A percentile compares a stretch with the other conserved stretches of the same genome.
Conservation (phyloP, 805 yeast species). For the Maudiozyma bulderi region DNA sequence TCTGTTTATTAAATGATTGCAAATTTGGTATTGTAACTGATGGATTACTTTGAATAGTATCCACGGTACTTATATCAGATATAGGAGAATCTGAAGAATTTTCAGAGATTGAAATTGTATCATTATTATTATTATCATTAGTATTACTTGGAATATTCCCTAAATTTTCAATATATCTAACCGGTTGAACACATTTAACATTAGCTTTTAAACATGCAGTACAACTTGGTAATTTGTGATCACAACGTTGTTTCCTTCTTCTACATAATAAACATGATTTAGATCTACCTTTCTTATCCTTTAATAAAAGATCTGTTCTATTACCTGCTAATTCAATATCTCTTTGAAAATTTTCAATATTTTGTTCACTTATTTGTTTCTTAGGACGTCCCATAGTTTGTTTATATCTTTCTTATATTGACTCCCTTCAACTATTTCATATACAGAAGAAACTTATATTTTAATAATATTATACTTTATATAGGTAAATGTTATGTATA, state of each 20-base stretch:
- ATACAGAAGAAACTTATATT: too few relatives aligned
- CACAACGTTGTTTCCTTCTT: conserved; percentile 53
- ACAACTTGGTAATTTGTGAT: conserved; percentile 54
- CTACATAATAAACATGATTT: conserved; percentile 49
- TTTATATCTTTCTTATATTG: neutral
- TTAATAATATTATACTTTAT: too few relatives aligned
- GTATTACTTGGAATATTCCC: conserved; percentile 5
- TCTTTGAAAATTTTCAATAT: conserved; percentile 26
- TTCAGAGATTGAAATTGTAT: neutral
- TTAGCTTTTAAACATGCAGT: conserved; percentile 58
- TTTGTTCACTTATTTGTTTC: conserved; percentile 27
- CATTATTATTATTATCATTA: conserved; percentile 21
- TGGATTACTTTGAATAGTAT: neutral
- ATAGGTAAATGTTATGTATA: neutral
- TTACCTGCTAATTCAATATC: conserved; percentile 28
- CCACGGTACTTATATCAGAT: neutral
- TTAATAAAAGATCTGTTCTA: conserved; percentile 19
- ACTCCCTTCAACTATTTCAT: neutral
- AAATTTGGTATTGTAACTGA: neutral
- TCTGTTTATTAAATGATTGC: too few relatives aligned
- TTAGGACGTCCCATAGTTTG: conserved; percentile 30
- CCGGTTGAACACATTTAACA: conserved; percentile 54
- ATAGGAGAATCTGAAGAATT: neutral
- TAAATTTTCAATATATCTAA: conserved; percentile 33
- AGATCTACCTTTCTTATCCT: conserved; percentile 46